Base-by-base conservation (phyloP, 306 rosid species). In the Vigna angularis region DNA sequence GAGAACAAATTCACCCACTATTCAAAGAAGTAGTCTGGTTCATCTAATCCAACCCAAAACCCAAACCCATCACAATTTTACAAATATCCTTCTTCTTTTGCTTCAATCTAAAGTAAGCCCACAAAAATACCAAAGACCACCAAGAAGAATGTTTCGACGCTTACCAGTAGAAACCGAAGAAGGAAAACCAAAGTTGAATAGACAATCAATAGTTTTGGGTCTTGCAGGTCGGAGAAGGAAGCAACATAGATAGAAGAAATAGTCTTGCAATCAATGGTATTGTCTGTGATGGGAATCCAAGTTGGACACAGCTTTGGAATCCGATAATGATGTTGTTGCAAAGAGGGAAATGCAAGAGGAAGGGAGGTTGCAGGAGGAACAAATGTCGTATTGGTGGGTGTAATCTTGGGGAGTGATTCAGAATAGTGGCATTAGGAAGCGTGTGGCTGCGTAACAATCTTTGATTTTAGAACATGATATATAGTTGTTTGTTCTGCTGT, bases 241-340 rank as follows among this genome's bases (percentile, higher is more conserved):
- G 91, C 97, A 2, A 90, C 87, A 45, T 89, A 90, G 30, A 92
- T 87, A 2, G 13, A 59, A 8, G 91, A 73, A 58, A 75, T 87
- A 0, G 56, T 78, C 0, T 81, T 55, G 74, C 97, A 92, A 66
- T 64, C 86, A 32, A 86, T 79, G 74, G 85, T 63, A 86, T 87
- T 88, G 0, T 87, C 87, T n/a, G 79, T 4, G 36, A 12, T 30
- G 79, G 5, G 85, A 81, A 16, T 56, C 83, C 74, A 85, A 11
- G 42, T 0, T 13, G 40, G 89, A 22, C n/a, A 92, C 17, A 74
- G 76, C 75, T 16, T 87, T 78, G 66, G 0, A 50, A 22, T 42
- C 61, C 59, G 65, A 86, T 88, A 55, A 84, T 81, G 83, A 92
- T 79, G 86, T 83, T 89, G 89, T 71, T 78, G 77, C 91, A 92